A percentile compares a stretch with the other conserved stretches of the same genome.
Conservation (phyloP, 495 filamentous ascomycete species). For the Tirmania nivea region DNA sequence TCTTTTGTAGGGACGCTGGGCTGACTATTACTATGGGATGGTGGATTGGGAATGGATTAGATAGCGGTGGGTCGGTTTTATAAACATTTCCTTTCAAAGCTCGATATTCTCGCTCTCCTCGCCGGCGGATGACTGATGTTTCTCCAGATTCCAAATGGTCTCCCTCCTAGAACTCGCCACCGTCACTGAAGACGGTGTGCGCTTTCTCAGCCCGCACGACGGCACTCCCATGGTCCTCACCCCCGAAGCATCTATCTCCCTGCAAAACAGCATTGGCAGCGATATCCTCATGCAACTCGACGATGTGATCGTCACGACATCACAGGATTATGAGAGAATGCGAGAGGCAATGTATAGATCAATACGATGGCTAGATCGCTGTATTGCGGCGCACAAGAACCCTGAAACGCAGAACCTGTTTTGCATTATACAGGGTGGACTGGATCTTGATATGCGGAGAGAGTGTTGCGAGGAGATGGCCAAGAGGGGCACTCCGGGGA, state of each 20-base stretch:
- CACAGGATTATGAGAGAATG: conserved; percentile 67
- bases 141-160: conserved; percentile 84
- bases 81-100: background rate
- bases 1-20: background rate
- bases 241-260: conserved; percentile 85
- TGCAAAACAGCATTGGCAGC: conserved; percentile 92
- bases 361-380: conserved; percentile 95
- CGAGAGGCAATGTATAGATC: conserved; percentile 86
- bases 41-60: conserved; percentile 16
- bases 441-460: conserved; percentile 71
- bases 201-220: conserved; percentile 86
- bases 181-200: conserved; percentile 86
- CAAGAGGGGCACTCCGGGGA: conserved; percentile 72
- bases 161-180: conserved; percentile 82
- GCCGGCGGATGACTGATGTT: too few relatives aligned
- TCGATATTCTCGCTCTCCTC: too few relatives aligned
- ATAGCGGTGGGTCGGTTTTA: conserved; percentile 75
- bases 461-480: conserved; percentile 83
- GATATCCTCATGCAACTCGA: conserved; percentile 99
- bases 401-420: conserved; percentile 77
- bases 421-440: conserved; percentile 91
- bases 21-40: too few relatives aligned
- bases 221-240: conserved; percentile 93
- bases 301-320: conserved; percentile 89
- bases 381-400: conserved; percentile 75